Evolutionary conservation across 1,139 yeast genomes (phyloP).

Genomic region (Saccharomyces pastorianus): DNA sequence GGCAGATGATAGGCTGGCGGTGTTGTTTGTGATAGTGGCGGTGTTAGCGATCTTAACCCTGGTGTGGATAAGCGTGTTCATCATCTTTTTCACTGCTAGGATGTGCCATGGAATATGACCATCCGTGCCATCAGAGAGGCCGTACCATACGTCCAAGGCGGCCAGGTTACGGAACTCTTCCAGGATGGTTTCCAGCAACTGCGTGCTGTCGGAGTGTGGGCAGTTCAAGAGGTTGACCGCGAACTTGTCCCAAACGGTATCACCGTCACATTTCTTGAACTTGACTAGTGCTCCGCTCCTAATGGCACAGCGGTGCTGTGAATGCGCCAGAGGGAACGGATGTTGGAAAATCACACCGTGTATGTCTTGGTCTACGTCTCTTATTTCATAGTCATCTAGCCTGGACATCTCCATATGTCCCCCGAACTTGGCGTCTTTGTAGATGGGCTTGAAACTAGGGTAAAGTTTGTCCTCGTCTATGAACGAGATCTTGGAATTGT

Average conservation of each 20-base stretch:
- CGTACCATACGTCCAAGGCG: conserved; percentile 38
- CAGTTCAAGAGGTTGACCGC: conserved; percentile 66
- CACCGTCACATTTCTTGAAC: conserved; percentile 29
- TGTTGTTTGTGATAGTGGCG: neutral
- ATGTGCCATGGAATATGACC: conserved; percentile 76
- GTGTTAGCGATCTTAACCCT: conserved; percentile 23
- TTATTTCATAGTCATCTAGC: conserved; percentile 37
- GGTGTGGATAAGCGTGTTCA: conserved; percentile 40
- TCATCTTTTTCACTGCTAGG: conserved; percentile 60
- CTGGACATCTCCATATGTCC: conserved; percentile 13
- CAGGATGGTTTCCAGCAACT: conserved; percentile 50
- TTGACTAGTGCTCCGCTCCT: conserved; percentile 64
- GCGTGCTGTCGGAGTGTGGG: conserved; percentile 51
- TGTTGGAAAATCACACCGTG: conserved; percentile 56
- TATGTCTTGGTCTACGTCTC: conserved; percentile 48
- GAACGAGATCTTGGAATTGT: conserved; percentile 51
- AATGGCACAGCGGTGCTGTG: conserved; percentile 63
- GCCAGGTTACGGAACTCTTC: conserved; percentile 63
- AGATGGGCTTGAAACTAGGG: conserved; percentile 32
- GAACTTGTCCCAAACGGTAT: conserved; percentile 32
- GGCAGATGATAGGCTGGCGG: neutral
- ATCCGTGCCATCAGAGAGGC: conserved; percentile 33
- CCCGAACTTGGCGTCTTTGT: conserved; percentile 20
- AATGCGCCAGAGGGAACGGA: conserved; percentile 58
- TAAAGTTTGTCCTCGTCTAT: conserved; percentile 30